Evolutionary conservation across 2,329 filamentous ascomycete species (phyloP), one percentile per base, ranked within the genome.

Genomic region (Thyridium curvatum): DNA sequence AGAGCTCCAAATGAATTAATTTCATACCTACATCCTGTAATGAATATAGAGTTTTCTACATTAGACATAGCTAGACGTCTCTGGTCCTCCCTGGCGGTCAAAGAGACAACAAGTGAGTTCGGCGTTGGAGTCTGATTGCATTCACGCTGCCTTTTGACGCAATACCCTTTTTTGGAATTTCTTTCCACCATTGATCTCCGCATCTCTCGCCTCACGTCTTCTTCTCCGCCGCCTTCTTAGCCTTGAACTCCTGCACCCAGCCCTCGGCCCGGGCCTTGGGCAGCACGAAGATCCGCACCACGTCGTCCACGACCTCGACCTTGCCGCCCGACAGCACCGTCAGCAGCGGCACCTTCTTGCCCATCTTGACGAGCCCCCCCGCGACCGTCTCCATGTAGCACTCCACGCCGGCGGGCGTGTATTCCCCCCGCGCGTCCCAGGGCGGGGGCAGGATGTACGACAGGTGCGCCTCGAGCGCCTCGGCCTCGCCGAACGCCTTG

Each of bases 221-320:
- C 40, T 40, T 68, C 54, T 71, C 69, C 3, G 64, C 66, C 4
- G 69, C 72, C 61, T 79, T 86, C 58, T 86, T 81, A 52, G 68
- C 74, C 68, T 96, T 97, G 59, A 89, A 90, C 51, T 93, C 85
- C 46, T 77, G 74, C 29, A 95, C 81, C 82, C 90, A 98, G n/a
- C 60, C 72, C 8, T 72, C 72, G 1, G 84, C 81, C 61, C 78
- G 79, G 3, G 60, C 62, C 52, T 75, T 82, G 0, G 91, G 91
- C 47, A 98, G 72, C 2, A 97, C 79, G 55, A 86, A 89, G 21
- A 98, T 79, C 55, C 71, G 80, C 17, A 97, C 77, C 46, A 97
- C 64, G 21, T 87, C 84, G 62, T 98, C 91, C 34, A 94, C 80
- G 9, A 98, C 73, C 64, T 94, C 90, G 7, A 94, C 79, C 54